Base-by-base conservation (phyloP, 1,284 basidiomycete species). In the Trametes hirsuta region DNA sequence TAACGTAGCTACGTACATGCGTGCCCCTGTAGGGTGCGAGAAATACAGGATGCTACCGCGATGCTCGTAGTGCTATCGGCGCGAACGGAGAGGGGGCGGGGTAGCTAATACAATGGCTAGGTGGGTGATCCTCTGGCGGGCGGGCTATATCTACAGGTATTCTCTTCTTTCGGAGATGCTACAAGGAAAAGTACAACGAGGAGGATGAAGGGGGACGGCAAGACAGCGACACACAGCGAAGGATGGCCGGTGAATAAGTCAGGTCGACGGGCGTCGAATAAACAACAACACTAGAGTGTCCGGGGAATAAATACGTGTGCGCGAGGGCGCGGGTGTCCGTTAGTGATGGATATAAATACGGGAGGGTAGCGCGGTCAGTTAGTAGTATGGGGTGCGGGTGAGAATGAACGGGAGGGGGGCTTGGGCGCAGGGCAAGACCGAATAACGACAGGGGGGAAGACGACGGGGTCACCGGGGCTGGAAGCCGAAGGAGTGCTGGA, bases 71-170 rank as follows among this genome's bases (percentile, higher is more conserved):
- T 46, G 40, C 46, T 56, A 55, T 53, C 40, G 50, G 45, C 54
- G 37, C 42, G 49, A 48, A 48, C 14, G 34, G 30, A 47, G 34
- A 34, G 25, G 44, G 18, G 15, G 41, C 34, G 22, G 45, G 58
- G 55, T 68, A 68, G 53, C 44, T 44, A 64, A 65, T 69, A 69
- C 68, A 69, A 41, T 45, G 25, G 48, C 53, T 46, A 55, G 51
- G 47, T 39, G 49, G 46, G 48, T 54, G 59, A 47, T 51, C 60
- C 60, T 52, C 52, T 55, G 58, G 48, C 30, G 44, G 22, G 48
- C 49, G 44, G 37, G 57, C 59, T 65, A 68, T 62, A 66, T 69
- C 67, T 69, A 69, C 66, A 67, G 47, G 36, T 41, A 53, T 53
- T 52, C 55, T 48, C 51, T 54, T 58, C 55, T 51, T 42, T 39